Evolutionary conservation across 2,329 filamentous ascomycete species (phyloP).

Genomic region (Fusarium pininemorale): DNA sequence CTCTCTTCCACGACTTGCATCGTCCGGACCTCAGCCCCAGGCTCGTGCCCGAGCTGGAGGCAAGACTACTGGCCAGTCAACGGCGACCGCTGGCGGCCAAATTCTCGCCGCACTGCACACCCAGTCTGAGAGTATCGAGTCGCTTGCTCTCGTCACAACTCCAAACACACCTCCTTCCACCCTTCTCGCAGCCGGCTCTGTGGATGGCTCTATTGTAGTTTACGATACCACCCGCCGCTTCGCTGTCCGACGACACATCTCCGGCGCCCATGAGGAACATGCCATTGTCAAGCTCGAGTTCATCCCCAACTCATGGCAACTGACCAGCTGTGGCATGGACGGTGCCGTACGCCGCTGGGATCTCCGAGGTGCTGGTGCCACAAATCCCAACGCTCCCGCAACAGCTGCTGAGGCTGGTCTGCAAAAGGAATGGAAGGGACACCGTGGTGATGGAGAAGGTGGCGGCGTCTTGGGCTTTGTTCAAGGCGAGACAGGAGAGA

Average conservation of each 20-base stretch:
- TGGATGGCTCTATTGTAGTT: conserved; percentile 81
- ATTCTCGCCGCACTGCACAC: conserved; percentile 87
- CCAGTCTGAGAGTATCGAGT: conserved; percentile 80
- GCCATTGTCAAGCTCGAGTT: conserved; percentile 95
- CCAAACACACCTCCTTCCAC: conserved; percentile 58
- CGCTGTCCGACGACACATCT: conserved; percentile 83
- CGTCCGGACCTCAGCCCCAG: conserved; percentile 34
- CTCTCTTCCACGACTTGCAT: conserved; percentile 74
- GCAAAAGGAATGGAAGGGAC: conserved; percentile 89
- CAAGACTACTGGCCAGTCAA: conserved; percentile 44
- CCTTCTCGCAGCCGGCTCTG: conserved; percentile 71
- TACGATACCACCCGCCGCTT: conserved; percentile 90
- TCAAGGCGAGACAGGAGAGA: conserved; percentile 77
- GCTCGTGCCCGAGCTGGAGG: conserved; percentile 42
- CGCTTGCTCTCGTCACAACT: conserved; percentile 67
- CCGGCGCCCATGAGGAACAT: conserved; percentile 85
- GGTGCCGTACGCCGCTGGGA: conserved; percentile 93
- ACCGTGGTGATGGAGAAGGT: conserved; percentile 83
- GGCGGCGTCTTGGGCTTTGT: conserved; percentile 93
- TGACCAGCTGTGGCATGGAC: conserved; percentile 92
- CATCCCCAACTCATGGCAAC: conserved; percentile 71
- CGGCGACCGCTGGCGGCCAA: conserved; percentile 56
- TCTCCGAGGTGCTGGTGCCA: conserved; percentile 57
- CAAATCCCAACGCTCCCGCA: conserved; percentile 43
- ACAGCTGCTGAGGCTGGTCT: conserved; percentile 68